Conservation (phyloP, 2,329 filamentous ascomycete genomes). For the Neopestalotiopsis rosae region DNA sequence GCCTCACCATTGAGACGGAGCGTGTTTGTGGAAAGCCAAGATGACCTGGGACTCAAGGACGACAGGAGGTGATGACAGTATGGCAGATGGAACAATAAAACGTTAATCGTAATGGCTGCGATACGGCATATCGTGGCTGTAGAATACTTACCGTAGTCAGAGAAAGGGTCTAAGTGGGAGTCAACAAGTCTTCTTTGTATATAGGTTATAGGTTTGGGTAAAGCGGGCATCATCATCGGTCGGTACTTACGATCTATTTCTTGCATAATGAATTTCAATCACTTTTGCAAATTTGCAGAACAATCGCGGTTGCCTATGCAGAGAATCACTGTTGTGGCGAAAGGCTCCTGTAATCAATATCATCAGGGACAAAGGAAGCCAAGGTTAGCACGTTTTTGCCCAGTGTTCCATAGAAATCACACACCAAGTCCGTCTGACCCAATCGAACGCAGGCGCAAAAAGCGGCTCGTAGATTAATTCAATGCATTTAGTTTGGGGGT, state of each 20-base stretch:
- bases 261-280: slow-evolving; percentile 13
- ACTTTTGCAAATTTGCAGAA: not conserved
- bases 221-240: slow-evolving; percentile 6
- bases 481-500: too few species aligned
- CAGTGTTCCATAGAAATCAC: too few species aligned
- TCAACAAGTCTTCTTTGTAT: slow-evolving; percentile 1
- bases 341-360: too few species aligned
- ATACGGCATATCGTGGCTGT: not conserved
- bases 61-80: slow-evolving; percentile 6
- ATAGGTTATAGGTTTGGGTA: not conserved
- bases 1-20: slow-evolving; percentile 39
- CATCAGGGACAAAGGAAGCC: too few species aligned
- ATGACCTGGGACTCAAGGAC: slow-evolving; percentile 39
- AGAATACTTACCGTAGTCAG: not conserved
- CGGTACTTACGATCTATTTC: not conserved
- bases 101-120: not conserved
- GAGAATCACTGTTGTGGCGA: too few species aligned
- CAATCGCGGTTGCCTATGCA: too few species aligned
- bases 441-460: too few species aligned
- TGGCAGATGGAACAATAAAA: not conserved
- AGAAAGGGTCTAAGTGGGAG: not conserved
- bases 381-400: too few species aligned
- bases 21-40: slow-evolving; percentile 47
- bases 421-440: too few species aligned
- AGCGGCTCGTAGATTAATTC: too few species aligned